Evolutionary conservation across 495 filamentous ascomycete species (phyloP).

Genomic region (Penicillium manginii): DNA sequence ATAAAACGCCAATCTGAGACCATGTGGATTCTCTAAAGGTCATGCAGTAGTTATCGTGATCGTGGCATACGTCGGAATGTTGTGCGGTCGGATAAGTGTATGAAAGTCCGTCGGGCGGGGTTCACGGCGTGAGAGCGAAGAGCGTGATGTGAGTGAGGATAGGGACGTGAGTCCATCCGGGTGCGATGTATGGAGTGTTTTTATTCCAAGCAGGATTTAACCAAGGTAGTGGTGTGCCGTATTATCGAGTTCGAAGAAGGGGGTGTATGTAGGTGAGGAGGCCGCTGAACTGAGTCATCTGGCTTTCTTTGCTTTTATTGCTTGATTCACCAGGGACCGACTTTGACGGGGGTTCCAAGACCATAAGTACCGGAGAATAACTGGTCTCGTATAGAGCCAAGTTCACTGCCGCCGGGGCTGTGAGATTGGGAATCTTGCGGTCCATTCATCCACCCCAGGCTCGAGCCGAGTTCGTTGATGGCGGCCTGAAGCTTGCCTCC

Average conservation of each 20-base stretch:
- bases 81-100: constrained; percentile 36
- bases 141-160: background rate
- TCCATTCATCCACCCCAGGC: constrained; percentile 76
- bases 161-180: background rate
- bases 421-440: constrained; percentile 48
- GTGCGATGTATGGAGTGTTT: background rate
- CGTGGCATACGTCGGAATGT: constrained; percentile 46
- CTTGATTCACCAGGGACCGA: constrained; percentile 66
- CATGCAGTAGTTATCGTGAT: constrained; percentile 54
- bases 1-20: constrained; percentile 50
- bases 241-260: constrained; percentile 2
- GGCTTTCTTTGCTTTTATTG: background rate
- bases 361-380: constrained; percentile 79
- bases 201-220: background rate
- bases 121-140: constrained; percentile 20
- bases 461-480: constrained; percentile 71
- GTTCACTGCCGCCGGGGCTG: constrained; percentile 48
- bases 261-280: background rate
- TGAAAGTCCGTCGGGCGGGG: constrained; percentile 21
- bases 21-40: constrained; percentile 45
- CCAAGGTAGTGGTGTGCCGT: background rate
- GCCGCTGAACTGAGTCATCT: constrained; percentile 7
- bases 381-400: constrained; percentile 75
- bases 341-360: constrained; percentile 66
- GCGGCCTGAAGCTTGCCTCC: constrained; percentile 82